Conservation (phyloP, 257 asterid genomes). For the Orobanche coerulescens region DNA sequence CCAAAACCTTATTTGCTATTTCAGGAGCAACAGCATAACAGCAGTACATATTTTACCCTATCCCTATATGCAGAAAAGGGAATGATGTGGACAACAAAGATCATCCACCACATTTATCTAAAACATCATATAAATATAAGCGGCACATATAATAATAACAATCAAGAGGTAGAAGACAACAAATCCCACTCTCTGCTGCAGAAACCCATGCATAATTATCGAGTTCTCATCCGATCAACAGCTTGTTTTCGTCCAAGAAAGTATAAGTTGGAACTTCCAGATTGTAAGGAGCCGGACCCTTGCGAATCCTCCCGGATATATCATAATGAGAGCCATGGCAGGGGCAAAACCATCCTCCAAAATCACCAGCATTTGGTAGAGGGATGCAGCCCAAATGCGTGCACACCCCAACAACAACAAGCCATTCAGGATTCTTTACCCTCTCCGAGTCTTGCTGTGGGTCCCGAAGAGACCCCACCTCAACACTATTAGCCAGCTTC, state of each 20-base stretch:
- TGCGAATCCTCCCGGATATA: constrained; percentile 83
- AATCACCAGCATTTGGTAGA: constrained; percentile 91
- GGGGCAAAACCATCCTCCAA: constrained; percentile 95
- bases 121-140: not conserved
- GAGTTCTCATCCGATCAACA: constrained; percentile 72
- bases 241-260: constrained; percentile 72
- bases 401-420: constrained; percentile 78
- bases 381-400: constrained; percentile 92
- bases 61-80: no score
- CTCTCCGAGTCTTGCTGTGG: constrained; percentile 82
- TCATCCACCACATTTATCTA: not conserved
- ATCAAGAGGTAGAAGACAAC: not conserved
- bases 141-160: no score
- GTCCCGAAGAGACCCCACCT: constrained; percentile 64
- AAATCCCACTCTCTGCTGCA: not conserved
- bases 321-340: constrained; percentile 90
- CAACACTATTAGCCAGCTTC: constrained; percentile 69
- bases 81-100: not conserved
- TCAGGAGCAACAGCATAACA: no score
- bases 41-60: not conserved
- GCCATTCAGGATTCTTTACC: constrained; percentile 94
- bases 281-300: constrained; percentile 86
- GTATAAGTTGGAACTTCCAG: constrained; percentile 77
- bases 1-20: no score
- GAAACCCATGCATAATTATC: no score